Conservation (phyloP, 768 basidiomycete species). For the Chalciporus sphaerocephalus region DNA sequence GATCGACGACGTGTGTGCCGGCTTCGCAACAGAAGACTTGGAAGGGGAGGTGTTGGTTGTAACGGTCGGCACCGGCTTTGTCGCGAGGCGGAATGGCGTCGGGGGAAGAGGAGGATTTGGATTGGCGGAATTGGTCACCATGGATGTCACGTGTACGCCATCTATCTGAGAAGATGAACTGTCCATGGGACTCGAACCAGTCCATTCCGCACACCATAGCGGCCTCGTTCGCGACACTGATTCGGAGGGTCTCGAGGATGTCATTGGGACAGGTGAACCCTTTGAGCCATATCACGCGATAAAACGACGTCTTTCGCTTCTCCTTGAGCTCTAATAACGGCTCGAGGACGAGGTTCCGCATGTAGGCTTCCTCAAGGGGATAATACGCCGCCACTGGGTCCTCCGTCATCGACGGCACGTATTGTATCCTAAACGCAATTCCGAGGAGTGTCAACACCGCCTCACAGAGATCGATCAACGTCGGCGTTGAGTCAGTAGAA, state of each 20-base stretch:
- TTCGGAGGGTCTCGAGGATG: slow-evolving; percentile 91
- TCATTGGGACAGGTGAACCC: slow-evolving; percentile 99
- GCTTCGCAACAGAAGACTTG: slow-evolving; percentile 99
- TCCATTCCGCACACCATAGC: slow-evolving; percentile 99
- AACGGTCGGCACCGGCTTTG: slow-evolving; percentile 71
- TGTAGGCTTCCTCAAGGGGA: slow-evolving; percentile 91
- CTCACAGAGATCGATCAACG: slow-evolving; percentile 90
- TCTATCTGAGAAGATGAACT: slow-evolving; percentile 97
- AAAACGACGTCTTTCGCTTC: slow-evolving; percentile 77
- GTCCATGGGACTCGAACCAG: slow-evolving; percentile 96
- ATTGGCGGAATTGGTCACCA: slow-evolving; percentile 96
- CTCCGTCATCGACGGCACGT: slow-evolving; percentile 90
- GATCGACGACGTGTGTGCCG: slow-evolving; percentile 95
- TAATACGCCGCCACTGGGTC: slow-evolving; percentile 90
- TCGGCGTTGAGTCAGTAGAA: slow-evolving; percentile 92
- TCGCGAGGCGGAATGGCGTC: slow-evolving; percentile 94
- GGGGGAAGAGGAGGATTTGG: slow-evolving; percentile 86
- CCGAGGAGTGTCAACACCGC: slow-evolving; percentile 91
- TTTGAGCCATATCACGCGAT: slow-evolving; percentile 94
- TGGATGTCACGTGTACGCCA: slow-evolving; percentile 98
- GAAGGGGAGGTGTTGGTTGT: slow-evolving; percentile 90
- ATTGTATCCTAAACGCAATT: slow-evolving; percentile 86
- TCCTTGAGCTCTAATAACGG: slow-evolving; percentile 79
- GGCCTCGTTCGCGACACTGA: slow-evolving; percentile 86
- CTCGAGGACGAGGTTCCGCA: slow-evolving; percentile 87